Evolutionary conservation across 1,139 yeast genomes (phyloP), one percentile per base, ranked within the genome.

Genomic region (Petasospora rhodanensis): DNA sequence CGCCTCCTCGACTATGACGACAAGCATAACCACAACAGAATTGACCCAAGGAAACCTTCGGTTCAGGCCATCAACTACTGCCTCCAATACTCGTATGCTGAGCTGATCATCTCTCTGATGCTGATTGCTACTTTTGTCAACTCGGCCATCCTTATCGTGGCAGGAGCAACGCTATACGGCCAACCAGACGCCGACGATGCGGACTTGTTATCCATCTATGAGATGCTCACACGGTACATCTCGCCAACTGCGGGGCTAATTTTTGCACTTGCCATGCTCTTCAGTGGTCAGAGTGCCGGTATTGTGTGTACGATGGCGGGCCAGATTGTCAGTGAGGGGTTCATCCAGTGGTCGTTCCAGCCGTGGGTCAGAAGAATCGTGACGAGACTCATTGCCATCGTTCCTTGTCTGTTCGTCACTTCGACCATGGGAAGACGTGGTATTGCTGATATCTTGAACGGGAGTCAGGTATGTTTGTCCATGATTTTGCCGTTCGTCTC

Each of bases 271-370:
- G 97, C 97, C 1, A 72, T 91, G 58, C 66, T 91, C 33, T 87
- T 89, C 54, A 83, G 95, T n/a, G 98, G 98, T 14, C 95, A 89
- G 55, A 83, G 95, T 52, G 97, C 98, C 2, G 97, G 98, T 31
- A 84, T 93, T 19, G 95, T 91, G n/a, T 91, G 96, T 53, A 91
- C 98, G 0, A 70, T 91, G 53, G 94, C 97, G 1, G 96, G 98
- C 14, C 98, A 91, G 57, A 86, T 89, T 76, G 96, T 91, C 2
- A 79, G 87, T 51, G 97, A 91, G 56, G 98, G 98, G 0, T 93
- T 89, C 50, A 68, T 89, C 29, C 69, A 74, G 41, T 86, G 96
- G 91, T 67, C 83, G 2, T 68, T 89, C 42, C 78, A 84, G 20
- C 97, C 98, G 2, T 91, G 93, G 66, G 65, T 82, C 4, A 75